Percentiles rank a stretch among this genome's conserved stretches.
phyloP scores from a whole-genome alignment of 257 asterid genomes.

The Nicotiana benthamiana region DNA sequence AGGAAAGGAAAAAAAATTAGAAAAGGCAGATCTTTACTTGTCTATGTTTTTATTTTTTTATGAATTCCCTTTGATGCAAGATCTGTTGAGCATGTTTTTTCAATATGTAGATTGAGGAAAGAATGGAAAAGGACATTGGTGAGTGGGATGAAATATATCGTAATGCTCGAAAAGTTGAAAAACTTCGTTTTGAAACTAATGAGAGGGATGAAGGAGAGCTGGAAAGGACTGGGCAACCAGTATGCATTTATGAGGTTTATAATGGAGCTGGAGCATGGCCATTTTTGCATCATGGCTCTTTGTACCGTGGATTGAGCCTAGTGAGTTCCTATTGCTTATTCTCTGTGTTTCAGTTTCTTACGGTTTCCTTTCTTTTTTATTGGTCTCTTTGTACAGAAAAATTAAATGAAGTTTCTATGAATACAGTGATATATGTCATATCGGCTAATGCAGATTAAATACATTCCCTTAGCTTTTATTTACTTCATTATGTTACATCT shows the following conservation, averaged over 20 bases:
- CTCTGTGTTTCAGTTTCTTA: neutral
- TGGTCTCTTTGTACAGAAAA: conserved; percentile 4
- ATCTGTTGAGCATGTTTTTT: conserved; percentile 19
- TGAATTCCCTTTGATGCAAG: conserved; percentile 7
- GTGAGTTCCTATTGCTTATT: conserved; percentile 42
- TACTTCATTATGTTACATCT: neutral
- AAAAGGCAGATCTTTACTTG: neutral
- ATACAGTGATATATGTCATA: neutral
- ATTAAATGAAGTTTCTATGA: neutral
- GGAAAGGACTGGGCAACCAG: conserved; percentile 93
- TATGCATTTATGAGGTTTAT: conserved; percentile 92
- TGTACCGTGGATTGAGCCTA: conserved; percentile 96
- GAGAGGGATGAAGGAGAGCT: conserved; percentile 99
- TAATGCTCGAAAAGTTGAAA: conserved; percentile 88
- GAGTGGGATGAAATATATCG: conserved; percentile 91
- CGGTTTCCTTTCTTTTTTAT: neutral
- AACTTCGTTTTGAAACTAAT: conserved; percentile 75
- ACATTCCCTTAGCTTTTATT: neutral
- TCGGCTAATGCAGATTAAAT: neutral
- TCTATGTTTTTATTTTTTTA: neutral
- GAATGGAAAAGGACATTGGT: conserved; percentile 83
- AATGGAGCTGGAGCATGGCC: conserved; percentile 95
- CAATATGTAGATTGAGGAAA: conserved; percentile 67
- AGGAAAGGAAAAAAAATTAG: neutral
- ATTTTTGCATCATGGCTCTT: conserved; percentile 93